A percentile compares a stretch with the other conserved stretches of the same genome.
Evolutionary conservation across 2,329 filamentous ascomycete genomes (phyloP).

Genomic region (Hymenoscyphus repandus): DNA sequence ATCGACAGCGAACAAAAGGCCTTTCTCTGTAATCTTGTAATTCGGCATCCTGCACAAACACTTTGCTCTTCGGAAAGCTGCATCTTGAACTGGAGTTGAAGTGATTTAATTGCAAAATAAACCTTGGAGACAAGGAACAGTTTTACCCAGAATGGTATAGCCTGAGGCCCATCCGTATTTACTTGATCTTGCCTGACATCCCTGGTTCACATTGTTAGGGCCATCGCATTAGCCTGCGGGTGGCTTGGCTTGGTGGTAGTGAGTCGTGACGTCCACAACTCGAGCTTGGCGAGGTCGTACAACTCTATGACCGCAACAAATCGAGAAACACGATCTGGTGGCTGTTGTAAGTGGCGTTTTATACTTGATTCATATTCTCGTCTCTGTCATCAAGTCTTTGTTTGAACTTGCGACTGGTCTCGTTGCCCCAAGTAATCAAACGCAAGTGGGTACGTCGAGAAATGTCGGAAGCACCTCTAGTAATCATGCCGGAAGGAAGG

Average conservation of each 20-base stretch:
- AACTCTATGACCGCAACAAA: background rate
- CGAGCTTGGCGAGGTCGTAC: background rate
- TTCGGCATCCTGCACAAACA: too few relatives aligned
- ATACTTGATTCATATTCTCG: background rate
- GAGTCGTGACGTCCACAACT: slow-evolving; percentile 7
- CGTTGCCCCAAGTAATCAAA: background rate
- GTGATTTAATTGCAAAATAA: too few relatives aligned
- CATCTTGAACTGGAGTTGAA: too few relatives aligned
- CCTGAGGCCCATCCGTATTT: background rate
- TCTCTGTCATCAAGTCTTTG: background rate
- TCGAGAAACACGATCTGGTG: background rate
- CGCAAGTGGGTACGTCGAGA: background rate
- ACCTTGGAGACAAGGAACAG: too few relatives aligned
- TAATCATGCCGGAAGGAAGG: slow-evolving; percentile 3
- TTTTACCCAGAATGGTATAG: too few relatives aligned
- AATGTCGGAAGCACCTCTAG: background rate
- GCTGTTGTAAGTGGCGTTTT: background rate
- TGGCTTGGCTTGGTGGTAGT: background rate
- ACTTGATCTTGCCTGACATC: background rate
- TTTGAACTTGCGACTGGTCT: background rate
- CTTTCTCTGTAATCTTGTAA: too few relatives aligned
- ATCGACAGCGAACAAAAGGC: too few relatives aligned
- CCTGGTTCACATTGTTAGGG: background rate
- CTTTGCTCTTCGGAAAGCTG: too few relatives aligned
- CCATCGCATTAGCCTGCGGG: background rate